Evolutionary conservation across 2,329 filamentous ascomycete genomes (phyloP), one percentile per base, ranked within the genome.

Genomic region (Parafenestella ontariensis): DNA sequence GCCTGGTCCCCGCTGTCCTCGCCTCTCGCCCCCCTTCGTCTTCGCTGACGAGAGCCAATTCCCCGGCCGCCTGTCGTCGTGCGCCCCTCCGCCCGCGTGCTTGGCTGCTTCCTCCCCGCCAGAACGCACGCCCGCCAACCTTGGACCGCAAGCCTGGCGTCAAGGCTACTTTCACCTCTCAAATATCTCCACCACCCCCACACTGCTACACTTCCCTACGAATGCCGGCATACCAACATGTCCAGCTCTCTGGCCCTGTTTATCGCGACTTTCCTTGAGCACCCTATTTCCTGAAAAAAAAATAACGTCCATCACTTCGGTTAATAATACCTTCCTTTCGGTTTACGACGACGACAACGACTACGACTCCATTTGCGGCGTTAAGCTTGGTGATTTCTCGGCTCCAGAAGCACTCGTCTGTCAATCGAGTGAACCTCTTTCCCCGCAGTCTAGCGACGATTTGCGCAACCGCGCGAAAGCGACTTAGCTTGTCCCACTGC

Each of bases 261-360:
- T 69, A 76, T 76, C 74, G 77, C 74, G 67, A 79, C 70, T 77
- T 77, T 81, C 80, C 80, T 82, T 82, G 79, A 82, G 77, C 77
- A 79, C 71, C 78, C 79, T 59, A 76, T 75, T 76, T 77, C 75
- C 69, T 76, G 74, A 76, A 69, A 72, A 76, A 69, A 72, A 76
- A 69, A 72, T 54, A 59, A 59, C 58, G 56, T 67, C 62, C 50
- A 59, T 64, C 56, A 47, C 63, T 70, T 68, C 57, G 59, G 58
- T 59, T 50, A 54, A 53, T 49, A 61, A 56, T 63, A 62, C 65
- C 64, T 70, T 74, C 66, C 45, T 73, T 73, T 64, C 55, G 47
- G 50, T 63, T 58, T 18, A 47, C 55, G 54, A 61, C 66, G 54
- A 61, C 66, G 54, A 34, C 51, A 17, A 47, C 55, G 54, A 61